Evolutionary conservation across 441 rosid genomes (phyloP).

Genomic region (Populus hybrid): DNA sequence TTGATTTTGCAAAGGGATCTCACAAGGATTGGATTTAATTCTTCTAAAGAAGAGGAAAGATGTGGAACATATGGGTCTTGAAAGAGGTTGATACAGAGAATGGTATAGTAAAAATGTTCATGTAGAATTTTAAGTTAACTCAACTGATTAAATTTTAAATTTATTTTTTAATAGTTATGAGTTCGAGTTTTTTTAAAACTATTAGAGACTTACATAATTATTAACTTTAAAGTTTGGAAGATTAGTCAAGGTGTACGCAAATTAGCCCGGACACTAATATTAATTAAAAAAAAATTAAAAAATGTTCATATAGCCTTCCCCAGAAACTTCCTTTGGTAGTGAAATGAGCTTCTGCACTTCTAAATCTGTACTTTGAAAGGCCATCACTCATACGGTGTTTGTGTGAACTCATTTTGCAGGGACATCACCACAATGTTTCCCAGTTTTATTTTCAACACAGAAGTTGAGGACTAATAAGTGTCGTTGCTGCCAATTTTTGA

Average conservation of each 20-base stretch:
- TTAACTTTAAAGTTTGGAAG: too few relatives aligned
- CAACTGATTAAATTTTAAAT: too few relatives aligned
- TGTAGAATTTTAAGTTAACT: too few relatives aligned
- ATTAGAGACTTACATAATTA: rapidly evolving
- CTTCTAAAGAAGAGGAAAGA: background rate
- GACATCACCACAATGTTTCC: constrained; percentile 31
- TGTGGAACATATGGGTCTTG: background rate
- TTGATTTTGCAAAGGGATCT: background rate
- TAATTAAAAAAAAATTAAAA: too few relatives aligned
- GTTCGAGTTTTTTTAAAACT: rapidly evolving
- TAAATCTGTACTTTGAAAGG: background rate
- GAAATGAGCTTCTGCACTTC: background rate
- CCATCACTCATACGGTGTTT: background rate
- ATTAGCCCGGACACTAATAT: rapidly evolving
- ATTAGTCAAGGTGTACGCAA: too few relatives aligned
- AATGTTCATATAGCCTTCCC: too few relatives aligned
- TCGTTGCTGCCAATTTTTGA: background rate
- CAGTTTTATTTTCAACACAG: constrained; percentile 37
- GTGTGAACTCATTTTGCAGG: constrained; percentile 19
- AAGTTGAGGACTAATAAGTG: constrained; percentile 32
- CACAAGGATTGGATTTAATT: background rate
- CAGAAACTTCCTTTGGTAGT: background rate
- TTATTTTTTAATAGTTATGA: too few relatives aligned
- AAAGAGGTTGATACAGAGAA: too few relatives aligned
- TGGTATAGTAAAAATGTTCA: too few relatives aligned